Conservation (phyloP, 1,139 yeast genomes). For the Wickerhamiella infanticola region DNA sequence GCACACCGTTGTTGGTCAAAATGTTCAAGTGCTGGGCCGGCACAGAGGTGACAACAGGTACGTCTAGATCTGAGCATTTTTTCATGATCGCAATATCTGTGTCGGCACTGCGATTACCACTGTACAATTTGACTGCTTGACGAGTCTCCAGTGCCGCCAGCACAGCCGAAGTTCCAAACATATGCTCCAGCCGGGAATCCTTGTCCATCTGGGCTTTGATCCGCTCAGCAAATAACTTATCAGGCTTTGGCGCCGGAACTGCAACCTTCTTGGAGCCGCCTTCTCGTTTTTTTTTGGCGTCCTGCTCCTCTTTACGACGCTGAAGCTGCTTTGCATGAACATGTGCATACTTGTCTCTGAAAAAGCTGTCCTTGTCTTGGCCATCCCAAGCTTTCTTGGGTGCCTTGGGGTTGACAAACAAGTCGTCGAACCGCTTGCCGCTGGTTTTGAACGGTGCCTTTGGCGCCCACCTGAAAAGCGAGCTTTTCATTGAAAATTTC, state of each 20-base stretch:
- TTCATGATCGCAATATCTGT: constrained; percentile 9
- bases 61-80: constrained; percentile 24
- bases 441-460: constrained; percentile 8
- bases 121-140: constrained; percentile 29
- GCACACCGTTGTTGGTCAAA: constrained; percentile 55
- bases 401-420: constrained; percentile 26
- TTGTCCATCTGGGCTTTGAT: constrained; percentile 4
- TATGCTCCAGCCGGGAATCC: constrained; percentile 43
- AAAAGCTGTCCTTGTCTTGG: constrained; percentile 39
- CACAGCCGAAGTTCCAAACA: constrained; percentile 68
- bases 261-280: neutral
- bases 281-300: neutral
- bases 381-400: constrained; percentile 43
- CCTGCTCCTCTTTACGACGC: constrained; percentile 8
- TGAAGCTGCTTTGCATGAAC: constrained; percentile 36
- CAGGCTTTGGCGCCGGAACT: constrained; percentile 3
- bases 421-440: constrained; percentile 26
- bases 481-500: neutral
- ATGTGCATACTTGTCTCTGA: constrained; percentile 41
- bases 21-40: constrained; percentile 44
- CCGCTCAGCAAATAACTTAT: constrained; percentile 6
- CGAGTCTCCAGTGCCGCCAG: constrained; percentile 47
- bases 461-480: constrained; percentile 2
- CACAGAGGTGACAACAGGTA: constrained; percentile 31
- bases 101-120: constrained; percentile 9